phyloP scores from a whole-genome alignment of 2,329 filamentous ascomycete species.

The Xylariaceae sp. region DNA sequence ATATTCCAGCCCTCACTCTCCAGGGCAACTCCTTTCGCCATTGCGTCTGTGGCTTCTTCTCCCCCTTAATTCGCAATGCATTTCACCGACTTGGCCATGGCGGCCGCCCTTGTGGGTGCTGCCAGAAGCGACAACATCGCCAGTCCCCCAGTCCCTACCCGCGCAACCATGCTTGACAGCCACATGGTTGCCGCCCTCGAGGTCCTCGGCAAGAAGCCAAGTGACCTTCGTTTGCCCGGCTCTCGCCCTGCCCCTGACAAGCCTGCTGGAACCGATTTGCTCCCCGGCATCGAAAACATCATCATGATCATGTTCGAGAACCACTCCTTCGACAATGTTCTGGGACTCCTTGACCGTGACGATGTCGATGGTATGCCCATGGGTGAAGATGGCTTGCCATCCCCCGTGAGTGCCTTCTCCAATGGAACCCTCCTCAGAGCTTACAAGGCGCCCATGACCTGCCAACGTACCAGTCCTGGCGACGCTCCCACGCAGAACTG shows the following conservation, averaged over 20 bases:
- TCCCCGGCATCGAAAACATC: neutral
- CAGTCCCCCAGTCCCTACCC: neutral
- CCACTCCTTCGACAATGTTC: neutral
- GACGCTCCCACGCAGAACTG: neutral
- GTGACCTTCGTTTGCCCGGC: neutral
- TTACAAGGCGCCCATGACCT: neutral
- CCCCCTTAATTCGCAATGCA: conserved; percentile 1
- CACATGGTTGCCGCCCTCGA: neutral
- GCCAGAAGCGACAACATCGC: neutral
- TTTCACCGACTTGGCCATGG: neutral
- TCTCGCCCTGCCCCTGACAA: neutral
- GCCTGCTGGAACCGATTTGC: neutral
- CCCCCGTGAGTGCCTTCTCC: neutral
- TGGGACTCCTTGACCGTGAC: neutral
- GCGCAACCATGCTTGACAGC: neutral
- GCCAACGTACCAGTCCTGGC: neutral
- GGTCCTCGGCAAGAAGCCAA: neutral
- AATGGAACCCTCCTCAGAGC: neutral
- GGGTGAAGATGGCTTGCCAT: neutral
- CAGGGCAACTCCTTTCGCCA: neutral
- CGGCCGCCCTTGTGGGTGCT: neutral
- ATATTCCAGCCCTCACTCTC: neutral
- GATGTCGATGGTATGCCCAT: neutral
- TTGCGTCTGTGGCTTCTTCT: neutral
- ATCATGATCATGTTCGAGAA: neutral